Conservation (phyloP, 305 asterid species). For the Andrographis paniculata region DNA sequence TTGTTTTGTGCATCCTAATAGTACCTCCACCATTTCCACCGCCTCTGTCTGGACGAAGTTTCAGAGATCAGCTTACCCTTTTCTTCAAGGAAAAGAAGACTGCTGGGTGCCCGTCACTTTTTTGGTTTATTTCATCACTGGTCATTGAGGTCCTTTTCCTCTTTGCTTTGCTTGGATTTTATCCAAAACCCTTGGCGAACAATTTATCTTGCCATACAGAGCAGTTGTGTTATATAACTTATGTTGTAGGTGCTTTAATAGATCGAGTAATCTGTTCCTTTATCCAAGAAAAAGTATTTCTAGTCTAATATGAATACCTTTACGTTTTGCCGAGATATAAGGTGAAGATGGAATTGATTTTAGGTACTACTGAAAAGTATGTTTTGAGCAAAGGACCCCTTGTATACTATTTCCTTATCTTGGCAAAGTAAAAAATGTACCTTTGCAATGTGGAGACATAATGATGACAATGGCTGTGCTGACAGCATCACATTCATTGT, state of each 20-base stretch:
- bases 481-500: no score
- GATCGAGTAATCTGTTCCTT: not conserved
- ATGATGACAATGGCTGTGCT: no score
- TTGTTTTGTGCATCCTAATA: conserved; percentile 32
- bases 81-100: conserved; percentile 68
- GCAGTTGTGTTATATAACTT: not conserved
- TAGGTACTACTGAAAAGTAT: not conserved
- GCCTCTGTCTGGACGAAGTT: conserved; percentile 63
- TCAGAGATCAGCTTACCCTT: conserved; percentile 46
- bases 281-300: no score
- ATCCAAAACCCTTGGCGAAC: conserved; percentile 5
- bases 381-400: not conserved
- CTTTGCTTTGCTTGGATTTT: conserved; percentile 14
- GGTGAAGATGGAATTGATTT: no score
- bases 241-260: not conserved
- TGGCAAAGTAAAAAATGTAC: no score
- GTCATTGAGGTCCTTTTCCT: conserved; percentile 58
- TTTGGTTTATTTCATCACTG: conserved; percentile 63
- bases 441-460: no score
- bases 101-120: conserved; percentile 65
- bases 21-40: conserved; percentile 93
- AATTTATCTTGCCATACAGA: conserved; percentile 4
- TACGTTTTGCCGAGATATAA: no score
- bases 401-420: not conserved
- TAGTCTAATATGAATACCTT: no score